Percentiles rank a stretch among this genome's conserved stretches.
phyloP scores from a whole-genome alignment of 1,284 basidiomycete genomes.

The Phylloboletellus chloephorus region DNA sequence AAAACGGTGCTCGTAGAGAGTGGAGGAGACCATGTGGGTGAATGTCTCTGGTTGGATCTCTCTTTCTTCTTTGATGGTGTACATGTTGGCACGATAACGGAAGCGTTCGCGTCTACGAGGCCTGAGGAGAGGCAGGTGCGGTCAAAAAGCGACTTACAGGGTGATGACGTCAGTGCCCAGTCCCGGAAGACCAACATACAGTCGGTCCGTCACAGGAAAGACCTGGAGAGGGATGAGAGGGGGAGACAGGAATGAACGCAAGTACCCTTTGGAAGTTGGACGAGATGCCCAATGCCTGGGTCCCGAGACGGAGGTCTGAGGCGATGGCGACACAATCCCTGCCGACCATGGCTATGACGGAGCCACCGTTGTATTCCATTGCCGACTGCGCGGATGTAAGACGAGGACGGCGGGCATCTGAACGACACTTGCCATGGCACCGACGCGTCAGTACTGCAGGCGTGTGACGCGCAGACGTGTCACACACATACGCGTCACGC shows the following conservation, averaged over 20 bases:
- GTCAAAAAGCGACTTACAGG: constrained; percentile 50
- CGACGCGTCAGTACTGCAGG: constrained; percentile 22
- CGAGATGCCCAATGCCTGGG: constrained; percentile 84
- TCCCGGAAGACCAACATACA: constrained; percentile 91
- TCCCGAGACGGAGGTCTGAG: constrained; percentile 89
- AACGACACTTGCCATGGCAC: constrained; percentile 27
- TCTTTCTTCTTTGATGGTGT: constrained; percentile 98
- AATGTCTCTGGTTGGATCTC: constrained; percentile 97
- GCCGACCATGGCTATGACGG: constrained; percentile 97
- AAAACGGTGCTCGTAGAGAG: constrained; percentile 96
- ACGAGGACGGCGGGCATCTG: not conserved
- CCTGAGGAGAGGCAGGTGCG: constrained; percentile 10
- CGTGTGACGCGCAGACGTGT: constrained; percentile 19
- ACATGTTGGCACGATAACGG: constrained; percentile 97
- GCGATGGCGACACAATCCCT: constrained; percentile 99
- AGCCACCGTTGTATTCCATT: constrained; percentile 91
- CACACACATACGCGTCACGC: constrained; percentile 15
- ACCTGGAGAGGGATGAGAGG: constrained; percentile 48
- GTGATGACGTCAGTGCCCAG: constrained; percentile 93
- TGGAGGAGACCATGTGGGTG: constrained; percentile 92
- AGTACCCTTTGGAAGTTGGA: constrained; percentile 90
- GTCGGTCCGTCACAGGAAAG: constrained; percentile 90
- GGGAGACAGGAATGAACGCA: constrained; percentile 14
- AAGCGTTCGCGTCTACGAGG: constrained; percentile 73
- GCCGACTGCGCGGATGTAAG: constrained; percentile 51